Evolutionary conservation across 352 stramenopile genomes (phyloP), one percentile per base, ranked within the genome.

Genomic region (Paralagenidium karlingii): DNA sequence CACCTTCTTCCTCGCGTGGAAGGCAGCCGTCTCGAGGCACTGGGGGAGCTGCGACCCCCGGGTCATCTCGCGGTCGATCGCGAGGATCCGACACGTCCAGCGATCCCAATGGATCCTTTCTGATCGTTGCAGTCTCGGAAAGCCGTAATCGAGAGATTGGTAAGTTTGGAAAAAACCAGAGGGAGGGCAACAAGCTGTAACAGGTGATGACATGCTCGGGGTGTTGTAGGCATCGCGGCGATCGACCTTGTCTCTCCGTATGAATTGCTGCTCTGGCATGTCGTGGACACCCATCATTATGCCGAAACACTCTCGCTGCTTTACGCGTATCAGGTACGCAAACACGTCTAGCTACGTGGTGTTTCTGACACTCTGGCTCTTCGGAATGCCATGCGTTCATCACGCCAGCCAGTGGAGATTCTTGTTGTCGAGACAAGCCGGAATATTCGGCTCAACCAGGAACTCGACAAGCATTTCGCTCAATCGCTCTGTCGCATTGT

Each of bases 261-360:
- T 31, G 75, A 88, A 41, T 37, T 88, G 12, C 42, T 88, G 7
- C 47, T 88, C 8, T 88, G 75, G 75, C 84, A 57, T 15, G 53
- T 88, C 30, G 84, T 88, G 34, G 75, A 88, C 42, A 83, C 75
- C 2, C 67, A 81, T 34, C 70, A 62, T 20, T 88, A 88, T 20
- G 55, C 68, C 15, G 65, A 88, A 29, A 82, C 68, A 2, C 43
- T 86, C 9, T 69, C 68, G 10, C 51, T 88, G 10, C 63, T 88
- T 18, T 59, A 81, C 44, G 69, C 69, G 1, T 88, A 83, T 32
- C 53, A 84, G 49, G 75, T 83, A 34, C 6, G n/a, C 9, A 15
- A 18, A 29, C 37, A 30, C 8, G 20, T 34, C 8, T 13, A 42
- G 3, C 32, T 38, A 45, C 10, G n/a, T 42, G 8, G 8, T 41